Evolutionary conservation across 2,329 filamentous ascomycete genomes (phyloP), one percentile per base, ranked within the genome.

Genomic region (Pseudocercospora ulei): DNA sequence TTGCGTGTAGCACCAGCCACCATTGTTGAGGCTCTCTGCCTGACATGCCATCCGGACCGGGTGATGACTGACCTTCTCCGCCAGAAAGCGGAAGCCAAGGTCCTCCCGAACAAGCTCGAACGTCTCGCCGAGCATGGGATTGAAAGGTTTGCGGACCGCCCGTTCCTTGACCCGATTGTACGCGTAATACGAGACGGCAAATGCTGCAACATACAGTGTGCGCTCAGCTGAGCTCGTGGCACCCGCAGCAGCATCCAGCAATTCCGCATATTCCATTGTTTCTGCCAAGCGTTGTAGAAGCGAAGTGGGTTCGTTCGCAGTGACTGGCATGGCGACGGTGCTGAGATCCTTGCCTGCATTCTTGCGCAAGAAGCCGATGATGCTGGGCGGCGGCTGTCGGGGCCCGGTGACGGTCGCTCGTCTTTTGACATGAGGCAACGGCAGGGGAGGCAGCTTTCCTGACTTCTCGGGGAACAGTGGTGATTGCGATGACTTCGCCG

Each of bases 281-380:
- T 98, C 90, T 0, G 88, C 82, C 3, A 87, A 73, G 44, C 88
- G 80, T 60, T 98, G 90, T 3, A 96, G 69, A 7, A 93, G 66
- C 0, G 88, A 95, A 1, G 79, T 75, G 0, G 90, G 90, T 59
- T 98, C 90, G 61, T 98, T 98, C 14, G 88, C 80, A 3, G 88
- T 93, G 1, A 95, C 90, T 0, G 90, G 90, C 88, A 96, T 96
- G 31, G 85, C 87, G 49, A 98, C 93, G 2, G 86, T 92, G 44
- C 85, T 94, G 33, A 98, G 69, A 62, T 98, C 90, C 62, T 98
- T 98, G 57, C 90, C 90, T 6, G 96, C 90, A 53, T 98, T 98
- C 63, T 96, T 98, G 51, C 90, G 78, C 19, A 96, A 71, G 60
- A 96, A 94, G 0, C 84, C 83, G 50, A 98, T 94, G 37, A 98